Percentiles rank a stretch among this genome's conserved stretches.
Conservation (phyloP, 2,329 filamentous ascomycete genomes). For the Mycogone perniciosa region DNA sequence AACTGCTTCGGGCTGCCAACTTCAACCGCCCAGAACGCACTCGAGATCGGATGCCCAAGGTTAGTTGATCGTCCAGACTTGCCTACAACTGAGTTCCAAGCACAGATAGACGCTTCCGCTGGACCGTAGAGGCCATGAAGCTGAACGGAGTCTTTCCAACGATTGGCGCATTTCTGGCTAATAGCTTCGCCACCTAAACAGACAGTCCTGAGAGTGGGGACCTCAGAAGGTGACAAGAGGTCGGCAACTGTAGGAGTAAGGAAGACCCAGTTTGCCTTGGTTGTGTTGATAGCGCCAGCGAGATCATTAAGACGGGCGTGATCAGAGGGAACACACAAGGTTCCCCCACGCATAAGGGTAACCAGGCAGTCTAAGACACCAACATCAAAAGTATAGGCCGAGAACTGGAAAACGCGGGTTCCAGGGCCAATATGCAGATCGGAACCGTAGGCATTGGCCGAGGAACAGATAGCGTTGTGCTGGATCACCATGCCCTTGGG, state of each 20-base stretch:
- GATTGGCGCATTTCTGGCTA: neutral
- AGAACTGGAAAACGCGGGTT: constrained; percentile 10
- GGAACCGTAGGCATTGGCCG: neutral
- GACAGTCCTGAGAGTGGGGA: constrained; percentile 3
- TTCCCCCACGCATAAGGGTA: constrained; percentile 10
- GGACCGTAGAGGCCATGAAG: constrained; percentile 21
- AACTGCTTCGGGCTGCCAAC: constrained; percentile 15
- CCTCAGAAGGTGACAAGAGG: neutral
- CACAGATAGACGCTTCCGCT: neutral
- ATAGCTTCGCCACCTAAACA: constrained; percentile 6
- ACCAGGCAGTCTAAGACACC: constrained; percentile 9
- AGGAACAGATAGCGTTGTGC: constrained; percentile 8
- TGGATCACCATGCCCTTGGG: constrained; percentile 34
- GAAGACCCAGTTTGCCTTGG: neutral
- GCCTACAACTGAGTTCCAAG: constrained; percentile 7
- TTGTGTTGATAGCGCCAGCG: neutral
- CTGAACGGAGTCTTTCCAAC: constrained; percentile 18
- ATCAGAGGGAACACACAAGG: constrained; percentile 17
- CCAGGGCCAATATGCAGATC: neutral
- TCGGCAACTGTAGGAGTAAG: constrained; percentile 2
- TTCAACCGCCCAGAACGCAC: constrained; percentile 18
- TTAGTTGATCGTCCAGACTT: neutral
- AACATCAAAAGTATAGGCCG: constrained; percentile 13
- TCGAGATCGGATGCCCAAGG: constrained; percentile 8
- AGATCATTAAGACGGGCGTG: constrained; percentile 7